Percentiles rank a stretch among this genome's conserved stretches.
Evolutionary conservation across 2,329 filamentous ascomycete genomes (phyloP).

Genomic region (Stachybotrys elegans): DNA sequence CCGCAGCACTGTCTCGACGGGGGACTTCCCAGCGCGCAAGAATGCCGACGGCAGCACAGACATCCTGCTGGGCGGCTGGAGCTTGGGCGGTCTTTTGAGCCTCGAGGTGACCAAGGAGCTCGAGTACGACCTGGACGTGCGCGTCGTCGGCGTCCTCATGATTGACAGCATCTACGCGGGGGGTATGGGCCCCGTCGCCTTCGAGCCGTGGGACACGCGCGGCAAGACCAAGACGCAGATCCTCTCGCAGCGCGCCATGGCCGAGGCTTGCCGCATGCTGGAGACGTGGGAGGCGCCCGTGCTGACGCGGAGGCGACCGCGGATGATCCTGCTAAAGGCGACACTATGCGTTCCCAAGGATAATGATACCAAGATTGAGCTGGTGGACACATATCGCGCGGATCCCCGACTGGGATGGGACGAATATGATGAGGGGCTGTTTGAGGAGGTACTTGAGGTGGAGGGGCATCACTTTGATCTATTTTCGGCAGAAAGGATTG

Average conservation of each 20-base stretch:
- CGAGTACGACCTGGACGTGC: conserved; percentile 26
- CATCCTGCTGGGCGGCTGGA: conserved; percentile 52
- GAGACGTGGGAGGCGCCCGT: conserved; percentile 33
- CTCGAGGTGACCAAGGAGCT: conserved; percentile 45
- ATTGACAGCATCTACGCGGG: conserved; percentile 43
- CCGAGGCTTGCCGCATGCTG: conserved; percentile 35
- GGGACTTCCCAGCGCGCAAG: conserved; percentile 20
- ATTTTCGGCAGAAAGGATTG: conserved; percentile 28
- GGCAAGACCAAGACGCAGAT: conserved; percentile 29
- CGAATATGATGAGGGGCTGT: conserved; percentile 36
- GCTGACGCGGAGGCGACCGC: conserved; percentile 26
- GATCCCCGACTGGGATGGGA: conserved; percentile 45
- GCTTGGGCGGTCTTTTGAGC: conserved; percentile 46
- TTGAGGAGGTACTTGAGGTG: conserved; percentile 40
- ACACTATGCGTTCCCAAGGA: conserved; percentile 28
- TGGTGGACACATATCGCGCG: conserved; percentile 38
- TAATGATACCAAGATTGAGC: conserved; percentile 13
- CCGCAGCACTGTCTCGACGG: conserved; percentile 25
- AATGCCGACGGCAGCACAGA: conserved; percentile 22
- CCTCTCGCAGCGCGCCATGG: conserved; percentile 33
- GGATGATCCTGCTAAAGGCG: conserved; percentile 40
- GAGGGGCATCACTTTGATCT: conserved; percentile 48
- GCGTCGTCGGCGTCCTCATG: conserved; percentile 45
- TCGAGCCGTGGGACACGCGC: conserved; percentile 13
- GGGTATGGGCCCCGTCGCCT: conserved; percentile 1